Percentiles rank a stretch among this genome's conserved stretches.
Conservation (phyloP, 1,284 basidiomycete species). For the Coniophora puteana region DNA sequence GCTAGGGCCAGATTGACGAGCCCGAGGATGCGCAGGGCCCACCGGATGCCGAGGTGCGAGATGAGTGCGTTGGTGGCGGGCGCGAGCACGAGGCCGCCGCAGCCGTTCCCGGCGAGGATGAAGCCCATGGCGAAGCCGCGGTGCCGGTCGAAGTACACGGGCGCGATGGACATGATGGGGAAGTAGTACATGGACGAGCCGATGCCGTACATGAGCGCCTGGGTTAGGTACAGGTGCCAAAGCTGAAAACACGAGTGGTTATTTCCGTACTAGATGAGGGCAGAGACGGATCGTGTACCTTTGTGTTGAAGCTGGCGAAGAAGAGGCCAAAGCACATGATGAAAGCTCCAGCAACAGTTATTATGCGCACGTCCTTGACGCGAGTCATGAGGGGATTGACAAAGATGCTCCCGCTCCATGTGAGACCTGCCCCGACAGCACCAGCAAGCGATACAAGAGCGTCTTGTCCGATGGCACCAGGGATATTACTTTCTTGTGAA, state of each 20-base stretch:
- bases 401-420: slow-evolving; percentile 45
- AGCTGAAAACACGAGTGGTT: slow-evolving; percentile 25
- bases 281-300: slow-evolving; percentile 19
- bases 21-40: slow-evolving; percentile 36
- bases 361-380: slow-evolving; percentile 29
- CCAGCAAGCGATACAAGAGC: slow-evolving; percentile 41
- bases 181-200: slow-evolving; percentile 44
- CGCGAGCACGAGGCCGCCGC: slow-evolving; percentile 42
- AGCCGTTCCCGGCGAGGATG: slow-evolving; percentile 38
- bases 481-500: slow-evolving; percentile 33
- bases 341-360: slow-evolving; percentile 35
- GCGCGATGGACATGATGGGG: slow-evolving; percentile 38
- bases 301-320: slow-evolving; percentile 35
- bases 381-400: slow-evolving; percentile 38
- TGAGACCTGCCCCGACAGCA: slow-evolving; percentile 40
- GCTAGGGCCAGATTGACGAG: slow-evolving; percentile 37
- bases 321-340: slow-evolving; percentile 41
- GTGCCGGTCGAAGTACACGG: slow-evolving; percentile 41
- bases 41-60: slow-evolving; percentile 31
- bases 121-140: slow-evolving; percentile 44
- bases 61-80: slow-evolving; percentile 37
- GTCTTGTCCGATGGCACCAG: slow-evolving; percentile 33
- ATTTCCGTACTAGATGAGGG: not conserved
- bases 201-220: slow-evolving; percentile 39
- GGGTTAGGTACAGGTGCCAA: slow-evolving; percentile 43